Percentiles rank a stretch among this genome's conserved stretches.
Conservation (phyloP, 495 filamentous ascomycete species). For the Choiromyces venosus region DNA sequence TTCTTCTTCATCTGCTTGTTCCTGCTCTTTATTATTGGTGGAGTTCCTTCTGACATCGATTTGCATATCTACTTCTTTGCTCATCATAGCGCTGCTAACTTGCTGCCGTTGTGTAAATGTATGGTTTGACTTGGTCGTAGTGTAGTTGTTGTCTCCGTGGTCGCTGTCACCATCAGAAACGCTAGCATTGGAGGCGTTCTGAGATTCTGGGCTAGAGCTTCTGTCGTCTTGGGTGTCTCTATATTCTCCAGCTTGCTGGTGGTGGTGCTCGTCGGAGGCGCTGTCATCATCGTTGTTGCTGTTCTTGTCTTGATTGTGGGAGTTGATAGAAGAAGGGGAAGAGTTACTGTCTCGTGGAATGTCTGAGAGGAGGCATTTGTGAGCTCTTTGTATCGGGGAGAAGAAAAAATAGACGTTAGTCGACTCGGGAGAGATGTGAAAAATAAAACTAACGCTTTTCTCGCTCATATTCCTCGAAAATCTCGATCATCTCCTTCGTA, state of each 20-base stretch:
- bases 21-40: not conserved
- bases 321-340: not conserved
- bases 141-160: not conserved
- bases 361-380: conserved; percentile 9
- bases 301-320: not conserved
- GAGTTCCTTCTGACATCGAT: not conserved
- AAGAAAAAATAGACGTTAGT: conserved; percentile 9
- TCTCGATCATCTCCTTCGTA: conserved; percentile 37
- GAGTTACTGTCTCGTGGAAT: not conserved
- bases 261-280: not conserved
- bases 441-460: conserved; percentile 24
- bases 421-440: not conserved
- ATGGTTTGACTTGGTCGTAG: not conserved
- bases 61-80: not conserved
- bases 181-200: conserved; percentile 1
- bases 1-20: not conserved
- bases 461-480: conserved; percentile 36
- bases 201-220: conserved; percentile 24
- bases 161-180: conserved; percentile 1
- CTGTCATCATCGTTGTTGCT: not conserved
- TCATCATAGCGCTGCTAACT: not conserved
- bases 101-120: not conserved
- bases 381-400: conserved; percentile 14
- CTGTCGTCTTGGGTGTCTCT: not conserved
- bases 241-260: not conserved